These are phyloP conservation scores for Debaryomyces hansenii DNA, from an alignment of 805 yeast genomes.

Conservation along the genomic window DNA sequence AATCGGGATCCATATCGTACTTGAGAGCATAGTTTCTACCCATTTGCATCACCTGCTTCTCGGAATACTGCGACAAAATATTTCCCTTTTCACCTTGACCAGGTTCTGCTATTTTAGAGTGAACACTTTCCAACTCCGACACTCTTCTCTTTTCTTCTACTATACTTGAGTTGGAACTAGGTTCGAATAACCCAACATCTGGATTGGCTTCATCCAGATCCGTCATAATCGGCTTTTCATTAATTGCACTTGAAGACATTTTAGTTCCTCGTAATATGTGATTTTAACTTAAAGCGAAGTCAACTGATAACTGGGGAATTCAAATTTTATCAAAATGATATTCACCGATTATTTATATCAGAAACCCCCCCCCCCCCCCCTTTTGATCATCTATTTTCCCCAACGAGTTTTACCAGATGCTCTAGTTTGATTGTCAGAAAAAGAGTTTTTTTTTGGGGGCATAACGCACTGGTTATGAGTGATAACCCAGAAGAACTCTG, in stretches of 20 bases:
- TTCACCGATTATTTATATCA: no score
- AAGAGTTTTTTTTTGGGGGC: not conserved
- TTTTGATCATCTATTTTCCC: not conserved
- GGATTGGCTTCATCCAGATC: no score
- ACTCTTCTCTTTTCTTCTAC: conserved; percentile 5
- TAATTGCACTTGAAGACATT: no score
- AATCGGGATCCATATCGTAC: conserved; percentile 54
- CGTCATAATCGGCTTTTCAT: no score
- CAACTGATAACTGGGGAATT: not conserved
- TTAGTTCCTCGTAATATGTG: no score
- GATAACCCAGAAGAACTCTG: not conserved
- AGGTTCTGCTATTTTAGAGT: conserved; percentile 15
- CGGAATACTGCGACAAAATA: conserved; percentile 58
- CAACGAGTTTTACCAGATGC: not conserved
- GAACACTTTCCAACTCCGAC: conserved; percentile 13
- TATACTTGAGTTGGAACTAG: conserved; percentile 6
- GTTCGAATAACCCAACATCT: conserved; percentile 11
- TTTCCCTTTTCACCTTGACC: conserved; percentile 33
- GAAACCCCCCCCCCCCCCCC: no score
- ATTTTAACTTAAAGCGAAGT: no score
- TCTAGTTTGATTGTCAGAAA: not conserved
- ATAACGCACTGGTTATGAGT: not conserved
- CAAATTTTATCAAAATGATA: not conserved
- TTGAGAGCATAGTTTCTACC: conserved; percentile 64
- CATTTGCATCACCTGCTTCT: conserved; percentile 66